Evolutionary conservation across 2,329 filamentous ascomycete species (phyloP).

Genomic region (Eutypella sp.): DNA sequence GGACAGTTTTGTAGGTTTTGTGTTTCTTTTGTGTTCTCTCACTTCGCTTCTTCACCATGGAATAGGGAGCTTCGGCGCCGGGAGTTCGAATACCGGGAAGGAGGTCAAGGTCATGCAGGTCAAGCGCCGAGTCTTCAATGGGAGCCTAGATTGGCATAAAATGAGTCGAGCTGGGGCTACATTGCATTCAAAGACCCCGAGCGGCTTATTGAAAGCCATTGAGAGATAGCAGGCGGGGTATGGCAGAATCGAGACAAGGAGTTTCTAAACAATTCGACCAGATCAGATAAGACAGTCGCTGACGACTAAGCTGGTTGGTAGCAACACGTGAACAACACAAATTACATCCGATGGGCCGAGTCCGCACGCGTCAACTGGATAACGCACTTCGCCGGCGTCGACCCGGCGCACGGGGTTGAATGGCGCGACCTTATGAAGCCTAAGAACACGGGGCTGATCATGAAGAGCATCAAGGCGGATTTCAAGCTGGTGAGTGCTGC

Average conservation of each 20-base stretch:
- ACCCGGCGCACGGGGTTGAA: constrained; percentile 53
- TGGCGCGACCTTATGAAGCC: constrained; percentile 70
- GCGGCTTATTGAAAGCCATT: no score
- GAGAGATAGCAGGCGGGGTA: no score
- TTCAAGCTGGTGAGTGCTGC: constrained; percentile 86
- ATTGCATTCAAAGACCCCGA: no score
- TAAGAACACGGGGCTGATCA: constrained; percentile 64
- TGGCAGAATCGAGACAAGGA: no score
- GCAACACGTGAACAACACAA: constrained; percentile 80
- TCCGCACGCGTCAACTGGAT: constrained; percentile 76
- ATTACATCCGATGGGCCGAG: constrained; percentile 80
- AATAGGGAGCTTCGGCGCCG: no score
- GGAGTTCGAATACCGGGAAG: no score
- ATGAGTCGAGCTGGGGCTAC: no score
- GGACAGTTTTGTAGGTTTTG: constrained; percentile 47
- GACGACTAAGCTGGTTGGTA: constrained; percentile 29
- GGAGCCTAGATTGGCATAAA: no score
- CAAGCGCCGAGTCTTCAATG: no score
- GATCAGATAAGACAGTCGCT: neutral
- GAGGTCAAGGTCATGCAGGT: no score
- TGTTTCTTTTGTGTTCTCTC: neutral
- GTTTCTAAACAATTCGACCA: no score
- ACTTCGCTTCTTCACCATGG: neutral
- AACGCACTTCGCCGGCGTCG: constrained; percentile 60
- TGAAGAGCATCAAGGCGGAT: constrained; percentile 74